Percentiles rank a stretch among this genome's conserved stretches.
These are phyloP conservation scores for Botrytis squamosa DNA, from an alignment of 2,329 filamentous ascomycete species.

Conservation along the genomic window DNA sequence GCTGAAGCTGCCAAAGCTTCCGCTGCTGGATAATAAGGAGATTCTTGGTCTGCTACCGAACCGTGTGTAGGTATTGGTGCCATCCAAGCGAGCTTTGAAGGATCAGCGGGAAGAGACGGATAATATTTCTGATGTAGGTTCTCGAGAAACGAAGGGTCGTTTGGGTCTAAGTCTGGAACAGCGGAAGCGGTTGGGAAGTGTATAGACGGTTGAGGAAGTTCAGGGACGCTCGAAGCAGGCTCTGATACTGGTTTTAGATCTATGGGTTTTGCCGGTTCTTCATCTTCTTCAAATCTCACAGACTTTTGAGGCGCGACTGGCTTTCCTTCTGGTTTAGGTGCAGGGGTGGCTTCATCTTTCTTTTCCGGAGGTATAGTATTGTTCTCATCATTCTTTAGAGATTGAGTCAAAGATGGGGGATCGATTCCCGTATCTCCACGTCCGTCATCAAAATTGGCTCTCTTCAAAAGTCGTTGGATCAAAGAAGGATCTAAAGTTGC, in stretches of 20 bases:
- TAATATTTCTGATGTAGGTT: conserved; percentile 93
- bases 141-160: conserved; percentile 77
- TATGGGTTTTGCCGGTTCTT: conserved; percentile 45
- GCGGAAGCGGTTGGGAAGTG: conserved; percentile 46
- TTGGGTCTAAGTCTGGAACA: conserved; percentile 75
- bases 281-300: conserved; percentile 41
- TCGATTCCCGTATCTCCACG: conserved; percentile 38
- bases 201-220: conserved; percentile 42
- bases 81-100: conserved; percentile 88
- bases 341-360: conserved; percentile 25
- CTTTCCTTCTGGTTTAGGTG: conserved; percentile 31
- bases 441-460: conserved; percentile 39
- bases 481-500: conserved; percentile 71
- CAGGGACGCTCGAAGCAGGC: conserved; percentile 58
- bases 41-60: conserved; percentile 64
- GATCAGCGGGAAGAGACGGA: conserved; percentile 80
- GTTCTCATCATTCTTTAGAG: conserved; percentile 2
- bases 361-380: background rate
- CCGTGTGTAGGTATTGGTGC: conserved; percentile 65
- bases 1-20: conserved; percentile 69
- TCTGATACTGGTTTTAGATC: conserved; percentile 39
- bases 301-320: conserved; percentile 45
- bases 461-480: conserved; percentile 67
- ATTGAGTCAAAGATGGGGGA: conserved; percentile 16
- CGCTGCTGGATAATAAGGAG: conserved; percentile 79